These are phyloP conservation scores for Sphagnum contortum DNA, from an alignment of 225 moss, liverwort and hornwort genomes.

Conservation along the genomic window DNA sequence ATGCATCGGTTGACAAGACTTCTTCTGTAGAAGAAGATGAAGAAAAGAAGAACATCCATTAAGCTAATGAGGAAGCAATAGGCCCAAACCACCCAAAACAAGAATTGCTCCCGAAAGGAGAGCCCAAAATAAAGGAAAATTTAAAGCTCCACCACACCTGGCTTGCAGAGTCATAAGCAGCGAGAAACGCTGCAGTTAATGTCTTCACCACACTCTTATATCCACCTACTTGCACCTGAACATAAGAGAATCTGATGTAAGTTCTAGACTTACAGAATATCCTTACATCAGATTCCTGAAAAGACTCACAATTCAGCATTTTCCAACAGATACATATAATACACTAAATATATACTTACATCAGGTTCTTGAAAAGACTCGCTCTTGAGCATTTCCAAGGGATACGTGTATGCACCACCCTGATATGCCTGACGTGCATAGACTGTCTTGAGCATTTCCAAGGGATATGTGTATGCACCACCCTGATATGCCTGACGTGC, in stretches of 20 bases:
- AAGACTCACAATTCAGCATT: too few species aligned
- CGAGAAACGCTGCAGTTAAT: constrained; percentile 82
- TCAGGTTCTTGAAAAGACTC: constrained; percentile 85
- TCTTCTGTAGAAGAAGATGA: too few species aligned
- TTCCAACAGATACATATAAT: neutral
- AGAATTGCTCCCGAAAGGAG: too few species aligned
- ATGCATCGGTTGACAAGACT: neutral
- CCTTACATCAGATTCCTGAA: too few species aligned
- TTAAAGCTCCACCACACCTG: constrained; percentile 32
- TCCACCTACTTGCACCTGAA: constrained; percentile 81
- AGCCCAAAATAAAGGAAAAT: too few species aligned
- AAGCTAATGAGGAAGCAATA: too few species aligned
- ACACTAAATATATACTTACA: constrained; percentile 33
- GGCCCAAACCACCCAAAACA: too few species aligned
- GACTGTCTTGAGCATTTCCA: constrained; percentile 88
- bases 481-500: constrained; percentile 77
- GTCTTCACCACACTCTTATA: constrained; percentile 96
- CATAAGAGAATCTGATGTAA: constrained; percentile 4
- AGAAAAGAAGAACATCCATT: too few species aligned
- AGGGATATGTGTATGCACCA: constrained; percentile 67
- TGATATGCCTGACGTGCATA: too few species aligned
- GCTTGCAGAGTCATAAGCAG: constrained; percentile 76
- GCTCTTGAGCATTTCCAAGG: constrained; percentile 82
- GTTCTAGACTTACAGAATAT: too few species aligned
- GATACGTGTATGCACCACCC: constrained; percentile 67